These are phyloP conservation scores for Solanum pinnatisectum DNA, from an alignment of 257 asterid species.

Conservation along the genomic window DNA sequence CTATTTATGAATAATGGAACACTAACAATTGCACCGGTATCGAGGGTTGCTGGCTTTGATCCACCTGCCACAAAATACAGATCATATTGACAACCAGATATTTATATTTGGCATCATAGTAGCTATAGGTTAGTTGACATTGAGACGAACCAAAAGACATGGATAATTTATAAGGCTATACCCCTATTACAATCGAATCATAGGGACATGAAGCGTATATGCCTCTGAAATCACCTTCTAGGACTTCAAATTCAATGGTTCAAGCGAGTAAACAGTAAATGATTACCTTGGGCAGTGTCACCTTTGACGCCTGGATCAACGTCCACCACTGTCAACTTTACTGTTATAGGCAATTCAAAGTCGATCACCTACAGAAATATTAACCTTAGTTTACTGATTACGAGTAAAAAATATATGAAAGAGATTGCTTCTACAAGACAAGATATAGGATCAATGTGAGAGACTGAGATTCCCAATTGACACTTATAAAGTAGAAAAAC, in stretches of 20 bases:
- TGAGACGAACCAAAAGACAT: not conserved
- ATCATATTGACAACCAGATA: not conserved
- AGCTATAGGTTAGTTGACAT: not conserved
- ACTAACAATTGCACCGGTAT: conserved; percentile 80
- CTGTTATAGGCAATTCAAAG: conserved; percentile 89
- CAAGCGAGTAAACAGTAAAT: not conserved
- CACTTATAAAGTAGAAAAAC: not conserved
- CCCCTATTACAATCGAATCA: not conserved
- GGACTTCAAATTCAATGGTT: not conserved
- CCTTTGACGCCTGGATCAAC: conserved; percentile 95
- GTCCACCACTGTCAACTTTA: conserved; percentile 76
- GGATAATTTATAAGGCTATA: not conserved
- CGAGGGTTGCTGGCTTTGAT: conserved; percentile 79
- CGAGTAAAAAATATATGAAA: not conserved
- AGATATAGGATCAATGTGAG: not conserved
- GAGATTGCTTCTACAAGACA: not conserved
- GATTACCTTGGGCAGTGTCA: conserved; percentile 95
- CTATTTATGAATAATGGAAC: conserved; percentile 72
- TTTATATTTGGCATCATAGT: not conserved
- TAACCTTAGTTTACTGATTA: conserved; percentile 2
- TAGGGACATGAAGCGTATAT: not conserved
- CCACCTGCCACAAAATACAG: conserved; percentile 54
- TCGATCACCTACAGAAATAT: conserved; percentile 60
- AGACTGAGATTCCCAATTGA: not conserved
- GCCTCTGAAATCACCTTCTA: not conserved